Conservation (phyloP, 441 rosid species). For the Cnidoscolus chayamansa region DNA sequence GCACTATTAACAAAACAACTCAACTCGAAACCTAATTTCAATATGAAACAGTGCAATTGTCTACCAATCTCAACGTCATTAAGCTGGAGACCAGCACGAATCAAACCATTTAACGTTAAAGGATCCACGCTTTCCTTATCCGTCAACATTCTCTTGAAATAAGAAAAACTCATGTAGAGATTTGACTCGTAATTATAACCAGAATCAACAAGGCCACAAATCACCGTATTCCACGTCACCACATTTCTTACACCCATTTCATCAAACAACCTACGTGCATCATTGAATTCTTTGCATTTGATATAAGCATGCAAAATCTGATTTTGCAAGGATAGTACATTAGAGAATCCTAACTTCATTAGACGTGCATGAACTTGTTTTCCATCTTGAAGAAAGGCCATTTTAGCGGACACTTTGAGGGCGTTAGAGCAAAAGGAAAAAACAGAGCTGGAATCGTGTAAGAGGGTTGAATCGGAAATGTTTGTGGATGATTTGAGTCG, state of each 20-base stretch:
- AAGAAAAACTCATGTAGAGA: constrained; percentile 29
- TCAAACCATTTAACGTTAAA: constrained; percentile 48
- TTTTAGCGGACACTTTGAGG: constrained; percentile 39
- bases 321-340: constrained; percentile 42
- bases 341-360: constrained; percentile 41
- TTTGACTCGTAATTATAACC: constrained; percentile 7
- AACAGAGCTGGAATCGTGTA: background rate
- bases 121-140: constrained; percentile 40
- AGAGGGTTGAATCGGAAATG: constrained; percentile 9
- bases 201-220: constrained; percentile 37
- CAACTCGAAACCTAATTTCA: constrained; percentile 45
- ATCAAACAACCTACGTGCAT: constrained; percentile 47
- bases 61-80: constrained; percentile 38
- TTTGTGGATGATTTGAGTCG: constrained; percentile 9
- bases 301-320: constrained; percentile 45
- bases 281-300: constrained; percentile 28
- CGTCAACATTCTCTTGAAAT: constrained; percentile 42
- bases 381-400: constrained; percentile 31
- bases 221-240: constrained; percentile 64
- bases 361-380: constrained; percentile 39
- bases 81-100: constrained; percentile 43
- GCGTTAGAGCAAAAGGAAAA: constrained; percentile 28
- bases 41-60: constrained; percentile 46
- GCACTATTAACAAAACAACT: constrained; percentile 41
- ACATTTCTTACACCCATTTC: constrained; percentile 58